These are phyloP conservation scores for Auriculariales sp. DNA, from an alignment of 768 basidiomycete species.

Conservation along the genomic window DNA sequence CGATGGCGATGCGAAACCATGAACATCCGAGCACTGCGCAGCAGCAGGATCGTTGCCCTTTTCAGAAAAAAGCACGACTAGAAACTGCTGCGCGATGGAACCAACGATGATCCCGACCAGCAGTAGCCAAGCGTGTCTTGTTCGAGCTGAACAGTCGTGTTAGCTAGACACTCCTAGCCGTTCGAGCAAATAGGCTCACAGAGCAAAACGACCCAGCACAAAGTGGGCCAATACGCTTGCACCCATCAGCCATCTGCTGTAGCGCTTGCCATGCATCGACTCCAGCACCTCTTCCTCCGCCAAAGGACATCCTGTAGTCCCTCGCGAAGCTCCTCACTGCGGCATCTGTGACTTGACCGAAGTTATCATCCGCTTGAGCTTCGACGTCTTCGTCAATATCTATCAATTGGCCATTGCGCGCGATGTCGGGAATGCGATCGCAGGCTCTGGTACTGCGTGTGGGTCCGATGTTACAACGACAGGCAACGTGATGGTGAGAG, in stretches of 20 bases:
- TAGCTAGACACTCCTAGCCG: too few species aligned
- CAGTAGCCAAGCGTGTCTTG: conserved; percentile 31
- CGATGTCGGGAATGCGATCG: not conserved
- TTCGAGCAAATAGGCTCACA: too few species aligned
- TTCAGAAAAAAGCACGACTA: conserved; percentile 46
- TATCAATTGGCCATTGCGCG: conserved; percentile 37
- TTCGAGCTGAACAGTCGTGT: conserved; percentile 23
- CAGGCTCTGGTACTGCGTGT: conserved; percentile 25
- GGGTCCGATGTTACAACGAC: conserved; percentile 62
- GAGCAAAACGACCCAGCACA: conserved; percentile 62
- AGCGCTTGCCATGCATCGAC: conserved; percentile 47
- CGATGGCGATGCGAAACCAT: conserved; percentile 80
- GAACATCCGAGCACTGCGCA: conserved; percentile 61
- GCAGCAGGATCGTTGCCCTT: conserved; percentile 42
- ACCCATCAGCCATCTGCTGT: conserved; percentile 75
- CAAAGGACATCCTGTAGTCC: conserved; percentile 47
- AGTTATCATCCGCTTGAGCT: not conserved
- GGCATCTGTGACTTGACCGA: not conserved
- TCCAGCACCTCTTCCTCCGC: conserved; percentile 64
- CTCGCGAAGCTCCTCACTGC: conserved; percentile 13
- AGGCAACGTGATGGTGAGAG: conserved; percentile 77
- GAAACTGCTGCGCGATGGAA: conserved; percentile 37
- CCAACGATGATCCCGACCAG: conserved; percentile 36
- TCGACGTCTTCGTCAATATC: conserved; percentile 52
- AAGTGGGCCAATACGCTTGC: conserved; percentile 70